phyloP scores from a whole-genome alignment of 2,329 filamentous ascomycete genomes.

The Chaetomiaceae sp. region DNA sequence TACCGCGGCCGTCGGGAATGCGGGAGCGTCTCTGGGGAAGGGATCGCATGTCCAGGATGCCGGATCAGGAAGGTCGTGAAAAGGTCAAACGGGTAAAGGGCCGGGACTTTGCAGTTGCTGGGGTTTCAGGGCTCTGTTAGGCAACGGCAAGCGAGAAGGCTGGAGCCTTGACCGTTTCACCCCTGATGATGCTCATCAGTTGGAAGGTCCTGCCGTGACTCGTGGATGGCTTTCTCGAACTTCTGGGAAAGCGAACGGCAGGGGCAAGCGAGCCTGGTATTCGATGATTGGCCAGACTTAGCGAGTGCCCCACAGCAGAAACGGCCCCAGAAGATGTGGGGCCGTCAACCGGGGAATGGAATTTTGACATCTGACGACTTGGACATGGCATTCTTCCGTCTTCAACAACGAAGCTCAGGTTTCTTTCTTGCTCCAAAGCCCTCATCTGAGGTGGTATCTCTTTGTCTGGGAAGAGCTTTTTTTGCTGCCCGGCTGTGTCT shows the following conservation, averaged over 20 bases:
- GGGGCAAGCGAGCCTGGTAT: slow-evolving; percentile 32
- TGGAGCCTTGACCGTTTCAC: not conserved
- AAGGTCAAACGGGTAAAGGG: not conserved
- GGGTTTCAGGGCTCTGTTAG: slow-evolving; percentile 2
- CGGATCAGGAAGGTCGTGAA: slow-evolving; percentile 11
- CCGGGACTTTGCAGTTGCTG: not conserved
- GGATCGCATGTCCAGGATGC: not conserved
- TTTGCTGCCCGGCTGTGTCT: no score
- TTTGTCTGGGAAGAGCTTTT: no score
- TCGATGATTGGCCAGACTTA: slow-evolving; percentile 35
- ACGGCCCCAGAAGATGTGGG: slow-evolving; percentile 1
- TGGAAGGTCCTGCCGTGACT: not conserved
- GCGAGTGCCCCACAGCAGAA: slow-evolving; percentile 30
- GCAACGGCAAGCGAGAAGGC: slow-evolving; percentile 12
- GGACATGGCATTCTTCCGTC: no score
- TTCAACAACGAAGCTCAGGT: no score
- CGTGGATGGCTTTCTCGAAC: slow-evolving; percentile 6
- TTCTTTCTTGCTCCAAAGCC: no score
- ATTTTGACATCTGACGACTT: slow-evolving; percentile 5
- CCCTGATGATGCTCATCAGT: not conserved
- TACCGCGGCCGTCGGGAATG: not conserved
- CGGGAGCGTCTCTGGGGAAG: not conserved
- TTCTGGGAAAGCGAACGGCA: slow-evolving; percentile 8
- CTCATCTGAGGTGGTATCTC: no score
- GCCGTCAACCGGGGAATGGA: not conserved